Evolutionary conservation across 257 asterid species (phyloP).

Genomic region (Jacaranda copaia): DNA sequence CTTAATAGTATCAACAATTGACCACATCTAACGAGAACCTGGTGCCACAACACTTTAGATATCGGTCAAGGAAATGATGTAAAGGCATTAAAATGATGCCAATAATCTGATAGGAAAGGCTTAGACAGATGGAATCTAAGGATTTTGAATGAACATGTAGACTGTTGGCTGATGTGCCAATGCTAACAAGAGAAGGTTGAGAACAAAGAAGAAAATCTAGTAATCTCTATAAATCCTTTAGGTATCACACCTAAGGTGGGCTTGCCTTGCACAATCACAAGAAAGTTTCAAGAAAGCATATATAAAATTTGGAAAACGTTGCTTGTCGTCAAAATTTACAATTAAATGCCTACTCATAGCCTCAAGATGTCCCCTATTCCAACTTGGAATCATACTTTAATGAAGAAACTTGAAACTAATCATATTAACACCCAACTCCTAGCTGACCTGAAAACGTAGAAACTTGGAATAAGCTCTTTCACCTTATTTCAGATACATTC

Average conservation of each 20-base stretch:
- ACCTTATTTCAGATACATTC: background rate
- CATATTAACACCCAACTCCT: no score
- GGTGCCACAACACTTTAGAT: background rate
- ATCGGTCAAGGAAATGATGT: background rate
- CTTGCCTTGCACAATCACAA: background rate
- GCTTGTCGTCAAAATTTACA: no score
- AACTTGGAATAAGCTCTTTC: background rate
- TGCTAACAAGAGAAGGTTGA: background rate
- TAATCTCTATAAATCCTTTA: background rate
- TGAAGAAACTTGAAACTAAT: no score
- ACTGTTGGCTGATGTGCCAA: background rate
- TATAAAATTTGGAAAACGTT: background rate
- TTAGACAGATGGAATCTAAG: background rate
- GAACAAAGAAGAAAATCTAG: background rate
- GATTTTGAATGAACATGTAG: background rate
- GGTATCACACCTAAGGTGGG: background rate
- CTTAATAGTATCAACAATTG: background rate
- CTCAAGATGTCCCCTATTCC: no score
- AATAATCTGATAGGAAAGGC: background rate
- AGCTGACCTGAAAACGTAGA: no score
- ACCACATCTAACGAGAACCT: constrained; percentile 2
- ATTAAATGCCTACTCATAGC: no score
- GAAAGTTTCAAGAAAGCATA: background rate
- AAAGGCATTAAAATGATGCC: background rate
- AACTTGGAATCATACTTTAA: no score